Evolutionary conservation across 306 rosid genomes (phyloP).

Genomic region (Vigna trinervia): DNA sequence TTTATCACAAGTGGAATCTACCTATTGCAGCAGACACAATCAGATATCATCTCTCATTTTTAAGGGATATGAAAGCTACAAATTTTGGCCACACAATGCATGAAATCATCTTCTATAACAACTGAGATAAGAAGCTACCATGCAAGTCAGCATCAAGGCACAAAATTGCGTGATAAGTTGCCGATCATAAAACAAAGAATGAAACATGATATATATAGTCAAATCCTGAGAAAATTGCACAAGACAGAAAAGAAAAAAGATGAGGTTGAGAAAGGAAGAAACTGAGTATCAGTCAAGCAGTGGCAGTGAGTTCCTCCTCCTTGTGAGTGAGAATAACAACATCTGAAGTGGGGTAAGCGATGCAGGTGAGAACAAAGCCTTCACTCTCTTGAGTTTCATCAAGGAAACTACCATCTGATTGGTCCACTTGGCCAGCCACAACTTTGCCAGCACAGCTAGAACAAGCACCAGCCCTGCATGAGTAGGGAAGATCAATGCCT

Average conservation of each 20-base stretch:
- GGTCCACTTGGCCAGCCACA: constrained; percentile 57
- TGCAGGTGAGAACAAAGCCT: constrained; percentile 82
- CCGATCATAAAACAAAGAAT: constrained; percentile 27
- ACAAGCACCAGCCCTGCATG: constrained; percentile 96
- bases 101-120: too few species aligned
- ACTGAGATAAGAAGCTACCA: too few species aligned
- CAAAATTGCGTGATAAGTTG: not conserved
- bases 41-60: too few species aligned
- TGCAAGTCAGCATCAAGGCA: too few species aligned
- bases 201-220: not conserved
- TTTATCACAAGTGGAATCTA: too few species aligned
- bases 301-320: constrained; percentile 69
- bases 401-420: constrained; percentile 78
- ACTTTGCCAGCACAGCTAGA: constrained; percentile 85
- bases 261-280: constrained; percentile 10
- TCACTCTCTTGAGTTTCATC: constrained; percentile 51
- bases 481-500: constrained; percentile 78
- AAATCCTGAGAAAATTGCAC: constrained; percentile 28
- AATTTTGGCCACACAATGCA: too few species aligned
- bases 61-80: too few species aligned
- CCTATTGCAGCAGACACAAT: too few species aligned
- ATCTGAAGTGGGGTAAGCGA: constrained; percentile 64
- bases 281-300: too few species aligned
- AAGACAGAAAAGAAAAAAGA: not conserved
- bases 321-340: constrained; percentile 79